Evolutionary conservation across 306 rosid genomes (phyloP).

Genomic region (Mimosa bimucronata): DNA sequence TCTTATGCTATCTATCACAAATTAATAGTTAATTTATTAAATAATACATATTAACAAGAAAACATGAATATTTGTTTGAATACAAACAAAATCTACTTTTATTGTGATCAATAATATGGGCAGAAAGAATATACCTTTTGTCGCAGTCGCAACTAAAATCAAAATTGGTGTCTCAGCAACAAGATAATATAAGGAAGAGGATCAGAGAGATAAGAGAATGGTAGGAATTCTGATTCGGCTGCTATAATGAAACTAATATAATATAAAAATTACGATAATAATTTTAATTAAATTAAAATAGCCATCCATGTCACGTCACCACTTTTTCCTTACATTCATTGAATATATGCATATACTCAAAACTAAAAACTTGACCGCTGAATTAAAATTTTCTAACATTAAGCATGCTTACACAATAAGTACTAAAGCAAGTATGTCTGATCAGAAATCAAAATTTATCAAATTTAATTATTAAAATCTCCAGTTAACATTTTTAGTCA

Average conservation of each 20-base stretch:
- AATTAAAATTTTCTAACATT: neutral
- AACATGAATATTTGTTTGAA: neutral
- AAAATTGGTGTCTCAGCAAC: neutral
- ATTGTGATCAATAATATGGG: neutral
- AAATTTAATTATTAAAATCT: neutral
- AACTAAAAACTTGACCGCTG: neutral
- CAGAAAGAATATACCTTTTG: constrained; percentile 13
- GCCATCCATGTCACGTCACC: neutral
- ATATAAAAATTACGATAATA: neutral
- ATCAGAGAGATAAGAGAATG: neutral
- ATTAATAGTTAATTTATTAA: neutral
- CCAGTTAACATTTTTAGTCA: neutral
- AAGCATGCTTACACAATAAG: neutral
- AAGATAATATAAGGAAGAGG: constrained; percentile 7
- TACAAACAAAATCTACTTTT: neutral
- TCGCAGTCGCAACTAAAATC: constrained; percentile 10
- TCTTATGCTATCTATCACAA: neutral
- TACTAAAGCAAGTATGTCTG: no score
- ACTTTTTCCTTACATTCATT: neutral
- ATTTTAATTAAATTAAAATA: neutral
- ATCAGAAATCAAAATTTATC: neutral
- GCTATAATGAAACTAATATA: neutral
- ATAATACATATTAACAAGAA: neutral
- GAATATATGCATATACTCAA: neutral
- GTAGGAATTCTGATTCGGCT: neutral